These are phyloP conservation scores for Hypoxylon sp. DNA, from an alignment of 2,329 filamentous ascomycete genomes.

Conservation along the genomic window DNA sequence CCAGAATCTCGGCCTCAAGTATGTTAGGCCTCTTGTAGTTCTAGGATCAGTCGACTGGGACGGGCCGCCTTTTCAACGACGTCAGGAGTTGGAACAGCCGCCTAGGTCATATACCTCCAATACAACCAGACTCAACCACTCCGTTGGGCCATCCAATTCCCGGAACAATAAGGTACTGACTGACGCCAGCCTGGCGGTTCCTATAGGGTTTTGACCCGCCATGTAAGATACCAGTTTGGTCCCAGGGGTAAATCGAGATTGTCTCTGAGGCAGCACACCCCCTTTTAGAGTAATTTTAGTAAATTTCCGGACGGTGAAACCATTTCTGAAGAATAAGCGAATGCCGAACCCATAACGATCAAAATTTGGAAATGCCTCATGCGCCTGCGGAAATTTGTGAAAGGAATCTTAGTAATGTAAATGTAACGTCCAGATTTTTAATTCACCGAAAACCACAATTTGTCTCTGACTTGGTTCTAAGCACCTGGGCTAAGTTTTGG, in stretches of 20 bases:
- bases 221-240: neutral
- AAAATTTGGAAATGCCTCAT: neutral
- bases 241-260: neutral
- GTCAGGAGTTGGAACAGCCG: neutral
- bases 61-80: neutral
- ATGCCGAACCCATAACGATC: neutral
- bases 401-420: neutral
- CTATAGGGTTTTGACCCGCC: neutral
- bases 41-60: neutral
- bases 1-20: neutral
- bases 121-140: neutral
- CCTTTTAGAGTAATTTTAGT: neutral
- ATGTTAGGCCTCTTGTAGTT: neutral
- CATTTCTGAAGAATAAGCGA: neutral
- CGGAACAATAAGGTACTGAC: neutral
- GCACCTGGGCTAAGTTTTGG: neutral
- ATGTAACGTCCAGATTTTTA: neutral
- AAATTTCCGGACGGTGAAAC: neutral
- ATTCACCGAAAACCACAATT: neutral
- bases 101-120: neutral
- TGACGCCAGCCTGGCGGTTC: neutral
- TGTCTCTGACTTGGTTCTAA: neutral
- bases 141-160: neutral
- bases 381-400: neutral
- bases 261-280: neutral